phyloP scores from a whole-genome alignment of 192 early-diverging fungal genomes.

The Helicostylum pulchrum region DNA sequence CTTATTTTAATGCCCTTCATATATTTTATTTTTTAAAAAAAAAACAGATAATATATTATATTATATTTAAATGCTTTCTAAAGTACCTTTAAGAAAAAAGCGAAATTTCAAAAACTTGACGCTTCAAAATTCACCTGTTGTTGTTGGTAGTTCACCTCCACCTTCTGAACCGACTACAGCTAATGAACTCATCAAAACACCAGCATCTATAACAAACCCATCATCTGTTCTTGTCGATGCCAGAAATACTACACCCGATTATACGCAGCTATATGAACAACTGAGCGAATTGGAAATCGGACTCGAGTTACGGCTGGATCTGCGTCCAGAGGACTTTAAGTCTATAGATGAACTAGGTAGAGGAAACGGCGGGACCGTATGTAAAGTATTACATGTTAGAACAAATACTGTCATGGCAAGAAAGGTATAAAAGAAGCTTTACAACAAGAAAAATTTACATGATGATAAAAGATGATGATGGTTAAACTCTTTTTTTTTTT shows the following conservation, averaged over 20 bases:
- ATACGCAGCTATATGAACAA: conserved; percentile 35
- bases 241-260: conserved; percentile 2
- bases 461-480: not conserved
- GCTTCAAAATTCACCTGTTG: conserved; percentile 46
- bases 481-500: not conserved
- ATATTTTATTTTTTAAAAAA: too few relatives aligned
- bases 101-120: conserved; percentile 52
- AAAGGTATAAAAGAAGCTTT: conserved; percentile 61
- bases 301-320: conserved; percentile 67
- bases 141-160: conserved; percentile 31
- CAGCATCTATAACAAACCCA: not conserved
- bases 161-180: not conserved
- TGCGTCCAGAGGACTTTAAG: conserved; percentile 79
- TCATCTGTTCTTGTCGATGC: too few relatives aligned
- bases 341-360: conserved; percentile 79
- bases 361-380: conserved; percentile 92
- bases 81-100: conserved; percentile 41
- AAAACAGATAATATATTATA: too few relatives aligned
- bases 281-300: conserved; percentile 62
- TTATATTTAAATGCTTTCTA: conserved; percentile 6
- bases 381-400: conserved; percentile 80
- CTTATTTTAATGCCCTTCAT: too few relatives aligned
- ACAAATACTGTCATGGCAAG: conserved; percentile 89
- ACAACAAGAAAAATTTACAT: conserved; percentile 9
- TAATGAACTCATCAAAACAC: not conserved